Evolutionary conservation across 2,329 filamentous ascomycete species (phyloP), one percentile per base, ranked within the genome.

Genomic region (Botrytis elliptica): DNA sequence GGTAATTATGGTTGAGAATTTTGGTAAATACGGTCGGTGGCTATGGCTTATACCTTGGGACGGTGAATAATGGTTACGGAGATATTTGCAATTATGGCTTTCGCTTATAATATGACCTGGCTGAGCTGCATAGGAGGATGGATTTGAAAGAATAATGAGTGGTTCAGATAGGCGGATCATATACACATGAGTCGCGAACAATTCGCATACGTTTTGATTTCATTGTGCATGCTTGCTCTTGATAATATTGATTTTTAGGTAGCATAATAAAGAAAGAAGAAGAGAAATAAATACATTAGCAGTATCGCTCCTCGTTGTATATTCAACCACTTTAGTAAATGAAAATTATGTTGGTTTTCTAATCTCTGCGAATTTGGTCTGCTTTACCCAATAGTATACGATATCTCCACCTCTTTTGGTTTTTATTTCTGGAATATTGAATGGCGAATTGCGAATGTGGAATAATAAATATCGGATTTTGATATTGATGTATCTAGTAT

Each of bases 1-100:
- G 44, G 44, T 67, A 67, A 67, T 67, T 55, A 52, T 55, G 65
- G 14, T 52, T 55, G 33, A 36, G 22, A 52, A 67, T 49, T 67
- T 52, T 52, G 65, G 65, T 22, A 67, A 38, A 55, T 40, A n/a
- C 22, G 65, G 46, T 25, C 16, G 46, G 46, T 55, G 46, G 16
- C 33, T 38, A n/a, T 67, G 46, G 33, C 65, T 67, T 55, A 55
- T 67, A 67, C 25, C 33, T 38, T 67, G 46, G 65, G 46, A 38
- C 16, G 44, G 46, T 52, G 33, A 46, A 46, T 55, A 40, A 67
- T 14, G 65, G 33, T 25, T 20, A 67, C 38, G 65, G 33, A 16
- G 22, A 52, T 38, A 38, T 38, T 36, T 52, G 44, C 44, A 36
- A 38, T 66, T 20, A 29, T 67, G 46, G 16, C 33, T 52, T 52